These are phyloP conservation scores for Peniophora sp. DNA, from an alignment of 1,284 basidiomycete species.

Conservation along the genomic window DNA sequence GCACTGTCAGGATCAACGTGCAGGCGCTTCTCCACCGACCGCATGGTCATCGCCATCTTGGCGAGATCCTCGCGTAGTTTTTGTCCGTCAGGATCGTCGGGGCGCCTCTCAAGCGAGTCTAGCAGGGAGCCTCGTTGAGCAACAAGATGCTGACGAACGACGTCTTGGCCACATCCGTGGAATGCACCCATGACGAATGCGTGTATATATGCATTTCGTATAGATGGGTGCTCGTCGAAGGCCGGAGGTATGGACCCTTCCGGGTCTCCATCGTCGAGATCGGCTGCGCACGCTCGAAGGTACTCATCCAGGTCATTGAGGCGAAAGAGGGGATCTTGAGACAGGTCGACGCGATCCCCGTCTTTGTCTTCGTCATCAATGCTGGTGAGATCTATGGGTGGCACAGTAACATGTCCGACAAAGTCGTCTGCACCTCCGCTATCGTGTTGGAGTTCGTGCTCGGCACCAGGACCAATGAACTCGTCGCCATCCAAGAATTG, in stretches of 20 bases:
- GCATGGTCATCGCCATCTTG: neutral
- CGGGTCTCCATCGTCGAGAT: neutral
- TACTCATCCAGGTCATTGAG: neutral
- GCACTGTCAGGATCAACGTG: neutral
- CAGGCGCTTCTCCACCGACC: neutral
- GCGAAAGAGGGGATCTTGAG: neutral
- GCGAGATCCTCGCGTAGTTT: neutral
- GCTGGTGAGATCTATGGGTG: too few relatives aligned
- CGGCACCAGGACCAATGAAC: too few relatives aligned
- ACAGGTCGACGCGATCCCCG: neutral
- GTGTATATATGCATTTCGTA: neutral
- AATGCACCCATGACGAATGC: neutral
- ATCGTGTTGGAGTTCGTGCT: too few relatives aligned
- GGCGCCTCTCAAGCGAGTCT: neutral
- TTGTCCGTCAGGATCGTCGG: neutral
- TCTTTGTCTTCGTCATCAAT: neutral
- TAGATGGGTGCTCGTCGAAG: neutral
- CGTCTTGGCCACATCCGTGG: neutral
- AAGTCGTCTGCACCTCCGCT: too few relatives aligned
- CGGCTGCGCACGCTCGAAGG: neutral
- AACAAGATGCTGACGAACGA: too few relatives aligned
- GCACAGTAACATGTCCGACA: too few relatives aligned
- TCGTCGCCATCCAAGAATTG: too few relatives aligned
- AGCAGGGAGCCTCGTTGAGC: too few relatives aligned
- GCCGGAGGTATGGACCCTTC: neutral